Evolutionary conservation across 2,329 filamentous ascomycete genomes (phyloP), one percentile per base, ranked within the genome.

Genomic region (Trichophyton schoenleinii): DNA sequence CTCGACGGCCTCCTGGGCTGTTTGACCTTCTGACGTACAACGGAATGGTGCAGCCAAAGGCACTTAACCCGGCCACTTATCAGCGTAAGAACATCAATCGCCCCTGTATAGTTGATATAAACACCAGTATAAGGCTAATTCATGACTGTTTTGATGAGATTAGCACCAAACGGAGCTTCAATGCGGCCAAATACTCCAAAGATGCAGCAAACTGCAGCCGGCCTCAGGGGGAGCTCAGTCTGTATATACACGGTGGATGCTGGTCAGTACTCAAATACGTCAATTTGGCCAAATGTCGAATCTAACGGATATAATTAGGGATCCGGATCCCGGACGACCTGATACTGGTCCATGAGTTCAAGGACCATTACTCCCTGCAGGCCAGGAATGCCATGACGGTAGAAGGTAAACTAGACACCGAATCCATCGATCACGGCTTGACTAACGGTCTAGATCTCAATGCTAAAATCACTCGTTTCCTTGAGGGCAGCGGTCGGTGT

Each of bases 261-360:
- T 36, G 22, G 58, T 52, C 9, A 22, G 46, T 28, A 31, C 28
- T 6, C 28, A 31, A 31, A 7, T 18, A 25, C 11, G 13, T 52
- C 20, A 13, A 3, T 22, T 52, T 20, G 46, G 46, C 2, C 3
- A 13, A 11, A 11, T 4, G 1, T 13, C 11, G 9, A 13, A 8
- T 28, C 18, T 52, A 8, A 22, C 13, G 46, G 6, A 20, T 38
- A 38, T 13, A n/a, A 8, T 8, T 22, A 67, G 64, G 64, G 49
- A 62, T 59, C 0, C 52, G 48, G 49, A 63, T 57, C n/a, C 66
- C 66, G 22, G 59, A 66, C 18, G 66, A 67, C 63, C 63, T 68
- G 0, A 67, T 67, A 53, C 58, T 68, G 9, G 66, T 68, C n/a
- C 66, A 68, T 60, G 66, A 67, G 57, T 67, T 68, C 57, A 18